Conservation (phyloP, 225 moss, liverwort and hornwort species). For the Asterella californica region DNA sequence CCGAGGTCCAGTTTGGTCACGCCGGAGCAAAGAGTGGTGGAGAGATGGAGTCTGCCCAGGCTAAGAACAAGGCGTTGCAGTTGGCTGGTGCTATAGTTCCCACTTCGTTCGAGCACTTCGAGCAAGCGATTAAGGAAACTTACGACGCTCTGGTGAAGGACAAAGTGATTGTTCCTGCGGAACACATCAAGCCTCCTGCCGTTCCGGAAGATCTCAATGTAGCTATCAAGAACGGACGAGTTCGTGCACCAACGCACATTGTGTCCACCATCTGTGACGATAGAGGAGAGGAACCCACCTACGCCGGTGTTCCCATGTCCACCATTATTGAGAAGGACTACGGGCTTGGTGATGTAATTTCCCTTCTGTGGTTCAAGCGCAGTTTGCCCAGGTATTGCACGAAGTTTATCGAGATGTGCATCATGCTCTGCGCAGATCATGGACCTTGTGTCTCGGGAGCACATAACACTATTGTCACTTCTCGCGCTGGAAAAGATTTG, state of each 20-base stretch:
- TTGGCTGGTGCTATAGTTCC: conserved; percentile 89
- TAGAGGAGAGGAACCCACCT: conserved; percentile 92
- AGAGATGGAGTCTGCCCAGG: conserved; percentile 90
- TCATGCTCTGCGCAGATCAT: conserved; percentile 85
- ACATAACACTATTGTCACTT: conserved; percentile 79
- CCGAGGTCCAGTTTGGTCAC: conserved; percentile 98
- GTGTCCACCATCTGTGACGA: conserved; percentile 97
- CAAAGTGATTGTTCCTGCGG: conserved; percentile 56
- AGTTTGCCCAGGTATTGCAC: conserved; percentile 87
- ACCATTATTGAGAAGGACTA: conserved; percentile 81
- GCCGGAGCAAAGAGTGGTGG: conserved; percentile 98
- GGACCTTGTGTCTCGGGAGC: conserved; percentile 91
- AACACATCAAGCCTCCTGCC: conserved; percentile 50
- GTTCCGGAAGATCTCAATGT: conserved; percentile 84
- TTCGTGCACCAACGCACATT: conserved; percentile 86
- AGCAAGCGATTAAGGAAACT: conserved; percentile 65
- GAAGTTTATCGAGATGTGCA: conserved; percentile 93
- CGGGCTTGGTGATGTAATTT: conserved; percentile 81
- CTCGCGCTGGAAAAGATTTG: conserved; percentile 87
- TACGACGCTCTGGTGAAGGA: conserved; percentile 62
- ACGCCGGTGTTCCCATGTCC: conserved; percentile 88
- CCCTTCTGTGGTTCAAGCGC: conserved; percentile 90
- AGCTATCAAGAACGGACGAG: conserved; percentile 83
- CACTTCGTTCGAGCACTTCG: conserved; percentile 80
- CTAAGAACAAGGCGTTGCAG: conserved; percentile 83